phyloP scores from a whole-genome alignment of 805 yeast species.

The Clavispora phyllophila region DNA sequence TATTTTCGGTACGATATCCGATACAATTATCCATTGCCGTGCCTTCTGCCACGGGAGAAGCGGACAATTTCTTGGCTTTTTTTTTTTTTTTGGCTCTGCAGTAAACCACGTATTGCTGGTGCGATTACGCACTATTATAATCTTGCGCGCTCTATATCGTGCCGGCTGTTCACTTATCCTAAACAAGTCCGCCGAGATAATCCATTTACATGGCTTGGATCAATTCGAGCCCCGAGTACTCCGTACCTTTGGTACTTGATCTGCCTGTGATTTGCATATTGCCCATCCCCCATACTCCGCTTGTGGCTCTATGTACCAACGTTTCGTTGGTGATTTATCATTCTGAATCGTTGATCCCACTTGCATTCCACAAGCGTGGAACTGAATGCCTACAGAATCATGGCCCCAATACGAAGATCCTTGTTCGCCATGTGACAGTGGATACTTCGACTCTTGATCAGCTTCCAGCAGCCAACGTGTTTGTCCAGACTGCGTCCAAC shows the following conservation, averaged over 20 bases:
- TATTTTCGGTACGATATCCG: too few relatives aligned
- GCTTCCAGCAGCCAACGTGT: conserved; percentile 7
- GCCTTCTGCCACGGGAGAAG: too few relatives aligned
- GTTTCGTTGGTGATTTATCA: conserved; percentile 7
- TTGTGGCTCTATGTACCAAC: conserved; percentile 9
- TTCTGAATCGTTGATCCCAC: conserved; percentile 11
- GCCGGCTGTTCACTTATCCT: conserved; percentile 1
- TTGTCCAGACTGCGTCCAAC: conserved; percentile 9
- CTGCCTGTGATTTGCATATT: conserved; percentile 4
- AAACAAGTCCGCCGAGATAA: neutral
- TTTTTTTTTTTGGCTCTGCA: too few relatives aligned
- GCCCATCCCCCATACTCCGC: conserved; percentile 14
- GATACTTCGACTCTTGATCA: conserved; percentile 32
- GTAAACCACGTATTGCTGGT: too few relatives aligned
- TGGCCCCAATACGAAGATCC: conserved; percentile 3
- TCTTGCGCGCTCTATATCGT: conserved; percentile 3
- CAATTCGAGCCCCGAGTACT: conserved; percentile 26
- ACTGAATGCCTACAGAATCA: conserved; percentile 10
- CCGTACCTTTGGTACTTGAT: conserved; percentile 21
- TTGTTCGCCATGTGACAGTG: conserved; percentile 30
- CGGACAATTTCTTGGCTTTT: too few relatives aligned
- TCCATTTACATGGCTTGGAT: conserved; percentile 30
- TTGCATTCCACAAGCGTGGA: conserved; percentile 12
- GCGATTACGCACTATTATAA: too few relatives aligned
- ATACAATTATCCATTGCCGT: too few relatives aligned